Percentiles rank a stretch among this genome's conserved stretches.
Evolutionary conservation across 495 filamentous ascomycete species (phyloP).

Genomic region (Lichina pygmaea): DNA sequence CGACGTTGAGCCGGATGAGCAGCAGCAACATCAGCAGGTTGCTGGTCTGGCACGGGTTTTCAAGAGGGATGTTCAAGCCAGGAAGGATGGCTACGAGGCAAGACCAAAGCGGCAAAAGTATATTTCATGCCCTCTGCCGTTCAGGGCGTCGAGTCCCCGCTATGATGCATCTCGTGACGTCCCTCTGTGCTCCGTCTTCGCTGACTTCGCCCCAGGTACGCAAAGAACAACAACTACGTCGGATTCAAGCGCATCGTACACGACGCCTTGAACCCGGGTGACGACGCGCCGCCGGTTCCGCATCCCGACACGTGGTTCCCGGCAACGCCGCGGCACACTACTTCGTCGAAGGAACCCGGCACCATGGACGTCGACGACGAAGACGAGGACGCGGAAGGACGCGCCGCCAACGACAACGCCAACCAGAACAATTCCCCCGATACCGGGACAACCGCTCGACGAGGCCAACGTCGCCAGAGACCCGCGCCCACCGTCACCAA

Average conservation of each 20-base stretch:
- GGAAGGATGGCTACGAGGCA: neutral
- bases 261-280: conserved; percentile 38
- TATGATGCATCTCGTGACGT: neutral
- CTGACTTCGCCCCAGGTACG: conserved; percentile 21
- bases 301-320: conserved; percentile 14
- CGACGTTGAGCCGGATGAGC: neutral
- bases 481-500: neutral
- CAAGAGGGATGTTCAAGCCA: neutral
- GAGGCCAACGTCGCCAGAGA: neutral
- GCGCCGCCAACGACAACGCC: neutral
- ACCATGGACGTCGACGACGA: conserved; percentile 7
- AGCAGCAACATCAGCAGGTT: neutral
- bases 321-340: conserved; percentile 2
- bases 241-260: conserved; percentile 54
- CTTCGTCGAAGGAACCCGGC: conserved; percentile 4
- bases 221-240: conserved; percentile 51
- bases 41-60: neutral
- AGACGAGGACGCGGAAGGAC: conserved; percentile 4
- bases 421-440: neutral
- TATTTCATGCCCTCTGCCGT: neutral
- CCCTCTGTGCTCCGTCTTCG: neutral
- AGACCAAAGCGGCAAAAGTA: neutral
- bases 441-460: no score
- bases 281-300: conserved; percentile 27
- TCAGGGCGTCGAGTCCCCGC: neutral